A percentile compares a stretch with the other conserved stretches of the same genome.
phyloP scores from a whole-genome alignment of 192 early-diverging fungal species.

The Jimgerdemannia lactiflua region DNA sequence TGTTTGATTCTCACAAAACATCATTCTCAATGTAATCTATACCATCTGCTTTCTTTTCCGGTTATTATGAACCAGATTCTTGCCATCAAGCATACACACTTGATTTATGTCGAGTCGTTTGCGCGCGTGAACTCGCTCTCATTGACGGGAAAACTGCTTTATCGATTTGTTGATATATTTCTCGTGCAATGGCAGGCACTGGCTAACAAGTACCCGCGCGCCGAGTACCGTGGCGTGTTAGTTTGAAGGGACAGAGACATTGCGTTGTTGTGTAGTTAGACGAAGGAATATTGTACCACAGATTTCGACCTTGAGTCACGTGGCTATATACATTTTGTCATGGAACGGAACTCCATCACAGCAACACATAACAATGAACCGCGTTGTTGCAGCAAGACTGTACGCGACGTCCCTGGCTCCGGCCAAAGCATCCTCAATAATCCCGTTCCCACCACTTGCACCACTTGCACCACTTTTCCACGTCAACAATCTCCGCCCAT shows the following conservation, averaged over 20 bases:
- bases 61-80: conserved; percentile 34
- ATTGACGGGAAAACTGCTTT: conserved; percentile 81
- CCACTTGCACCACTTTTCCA: not conserved
- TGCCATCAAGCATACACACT: conserved; percentile 47
- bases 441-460: not conserved
- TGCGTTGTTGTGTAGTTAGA: too few species aligned
- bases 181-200: conserved; percentile 89
- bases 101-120: conserved; percentile 91
- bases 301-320: too few species aligned
- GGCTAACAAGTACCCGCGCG: conserved; percentile 45
- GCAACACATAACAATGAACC: not conserved
- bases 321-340: too few species aligned
- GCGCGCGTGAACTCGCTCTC: conserved; percentile 85
- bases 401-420: not conserved
- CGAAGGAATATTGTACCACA: too few species aligned
- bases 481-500: not conserved
- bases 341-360: too few species aligned
- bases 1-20: not conserved
- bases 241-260: conserved; percentile 39
- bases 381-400: not conserved
- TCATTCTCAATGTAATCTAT: not conserved
- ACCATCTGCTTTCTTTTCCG: not conserved
- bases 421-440: not conserved
- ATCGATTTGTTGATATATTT: conserved; percentile 78
- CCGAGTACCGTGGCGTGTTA: conserved; percentile 61